phyloP scores from a whole-genome alignment of 495 filamentous ascomycete species.

The Aspergillus ostianus region DNA sequence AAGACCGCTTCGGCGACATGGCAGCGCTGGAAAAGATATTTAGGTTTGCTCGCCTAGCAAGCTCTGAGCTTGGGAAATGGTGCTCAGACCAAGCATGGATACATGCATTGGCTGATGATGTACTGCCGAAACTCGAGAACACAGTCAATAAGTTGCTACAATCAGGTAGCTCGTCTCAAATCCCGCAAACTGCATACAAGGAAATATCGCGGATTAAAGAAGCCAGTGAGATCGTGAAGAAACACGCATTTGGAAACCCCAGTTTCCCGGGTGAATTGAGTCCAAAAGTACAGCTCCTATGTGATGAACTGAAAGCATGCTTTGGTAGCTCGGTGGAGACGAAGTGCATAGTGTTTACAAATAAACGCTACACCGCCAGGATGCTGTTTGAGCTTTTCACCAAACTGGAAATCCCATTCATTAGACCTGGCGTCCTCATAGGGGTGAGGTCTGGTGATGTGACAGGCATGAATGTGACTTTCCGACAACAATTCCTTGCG shows the following conservation, averaged over 20 bases:
- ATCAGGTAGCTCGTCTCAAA: slow-evolving; percentile 17
- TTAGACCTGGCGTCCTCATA: slow-evolving; percentile 67
- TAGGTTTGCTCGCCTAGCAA: slow-evolving; percentile 53
- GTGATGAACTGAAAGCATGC: slow-evolving; percentile 53
- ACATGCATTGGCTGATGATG: slow-evolving; percentile 64
- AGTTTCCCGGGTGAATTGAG: slow-evolving; percentile 53
- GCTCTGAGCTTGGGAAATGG: slow-evolving; percentile 77
- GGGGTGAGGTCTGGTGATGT: slow-evolving; percentile 50
- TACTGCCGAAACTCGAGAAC: slow-evolving; percentile 61
- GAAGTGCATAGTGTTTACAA: slow-evolving; percentile 88
- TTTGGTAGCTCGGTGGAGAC: slow-evolving; percentile 56
- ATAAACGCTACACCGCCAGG: slow-evolving; percentile 72
- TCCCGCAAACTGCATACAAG: slow-evolving; percentile 41
- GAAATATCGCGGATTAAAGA: slow-evolving; percentile 56
- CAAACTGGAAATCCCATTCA: slow-evolving; percentile 52
- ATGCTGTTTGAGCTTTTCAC: slow-evolving; percentile 65
- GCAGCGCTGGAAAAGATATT: slow-evolving; percentile 58
- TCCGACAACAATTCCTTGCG: slow-evolving; percentile 72
- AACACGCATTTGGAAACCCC: slow-evolving; percentile 48
- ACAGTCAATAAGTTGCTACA: slow-evolving; percentile 46
- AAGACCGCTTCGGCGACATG: slow-evolving; percentile 55
- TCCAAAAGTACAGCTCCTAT: slow-evolving; percentile 66
- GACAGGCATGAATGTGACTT: slow-evolving; percentile 59
- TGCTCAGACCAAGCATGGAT: slow-evolving; percentile 81
- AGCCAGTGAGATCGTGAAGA: slow-evolving; percentile 55